Evolutionary conservation across 768 basidiomycete genomes (phyloP), one percentile per base, ranked within the genome.

Genomic region (Boletus edulis): DNA sequence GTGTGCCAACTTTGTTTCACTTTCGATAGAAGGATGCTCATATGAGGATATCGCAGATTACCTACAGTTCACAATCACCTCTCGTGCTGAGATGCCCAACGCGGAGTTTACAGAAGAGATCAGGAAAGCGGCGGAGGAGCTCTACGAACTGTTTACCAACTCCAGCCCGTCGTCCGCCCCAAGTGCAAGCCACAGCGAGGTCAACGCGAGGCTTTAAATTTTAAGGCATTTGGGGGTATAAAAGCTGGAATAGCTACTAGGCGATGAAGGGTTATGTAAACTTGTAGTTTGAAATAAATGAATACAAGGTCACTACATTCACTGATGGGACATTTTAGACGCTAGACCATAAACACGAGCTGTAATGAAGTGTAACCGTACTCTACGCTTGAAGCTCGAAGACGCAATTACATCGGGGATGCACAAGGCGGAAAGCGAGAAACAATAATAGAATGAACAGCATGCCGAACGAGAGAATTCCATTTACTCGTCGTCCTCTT

Each of bases 51-150:
- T 31, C 46, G 27, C 49, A 91, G 89, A 94, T 71, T 83, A 80
- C 58, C 74, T 98, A 40, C 87, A 91, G 63, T 97, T 86, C 70
- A 94, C 91, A 27, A 76, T 96, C 66, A 96, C 94, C 7, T 94
- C 92, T 7, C 81, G 90, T 52, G 89, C 77, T 61, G 89, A 87
- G 71, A 89, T 88, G 88, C 91, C 84, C 35, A 91, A 94, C 66
- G 76, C 76, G 13, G 72, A 80, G 65, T 92, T 97, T 62, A 77
- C 83, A 42, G 68, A 83, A 51, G 91, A 92, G 66, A 83, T 97
- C 51, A 67, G 63, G 58, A 75, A 68, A 35, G 85, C 86, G 0
- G 78, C 83, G 1, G 77, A 84, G 34, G 94, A 97, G 62, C 50
- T 97, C 39, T 84, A 85, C 62, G 72, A 69, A n/a, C 73, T 97